Evolutionary conservation across 2,329 filamentous ascomycete genomes (phyloP), one percentile per base, ranked within the genome.

Genomic region (Clonostachys byssicola): DNA sequence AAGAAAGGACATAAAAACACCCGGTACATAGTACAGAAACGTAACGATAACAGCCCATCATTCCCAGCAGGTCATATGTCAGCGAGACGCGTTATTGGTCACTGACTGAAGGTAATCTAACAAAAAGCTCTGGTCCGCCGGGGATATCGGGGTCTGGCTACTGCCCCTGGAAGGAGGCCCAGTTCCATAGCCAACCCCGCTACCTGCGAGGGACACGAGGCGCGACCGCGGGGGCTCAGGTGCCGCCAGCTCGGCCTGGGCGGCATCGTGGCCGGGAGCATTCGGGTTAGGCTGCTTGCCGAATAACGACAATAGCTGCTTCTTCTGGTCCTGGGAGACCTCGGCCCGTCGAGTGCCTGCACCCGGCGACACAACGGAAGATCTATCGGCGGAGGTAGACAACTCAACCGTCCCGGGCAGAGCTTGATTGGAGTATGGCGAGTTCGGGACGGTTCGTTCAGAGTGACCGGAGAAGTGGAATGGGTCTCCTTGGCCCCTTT

Each of bases 121-220:
- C 60, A 95, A 68, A 57, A 94, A 94, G 14, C 76, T 84, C 60
- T 88, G 85, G 55, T 94, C 85, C 1, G 81, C 85, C 0, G 87
- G 80, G 5, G 85, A 86, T 41, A 83, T 81, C 12, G 78, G 71
- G 34, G 74, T 73, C 57, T 77, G 71, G 51, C 73, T 78, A 16
- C 71, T 72, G 12, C 75, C 69, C 39, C 73, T 67, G 36, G 67
- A 68, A 20, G 54, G 62, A 2, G 55, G 49, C 40, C 33, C 41
- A 23, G 52, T 52, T n/a, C 14, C 14, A 18, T 9, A 39, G 36
- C 36, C 16, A 33, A 23, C 18, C 40, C 34, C 9, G 30, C 46
- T 42, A 13, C 40, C 16, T 34, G 43, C 30, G 12, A 45, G 20
- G 10, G 33, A 45, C n/a, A 12, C 43, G 17, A 38, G 23, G 43